These are phyloP conservation scores for Phytopythium kandeliae DNA, from an alignment of 352 stramenopile genomes.

Conservation along the genomic window DNA sequence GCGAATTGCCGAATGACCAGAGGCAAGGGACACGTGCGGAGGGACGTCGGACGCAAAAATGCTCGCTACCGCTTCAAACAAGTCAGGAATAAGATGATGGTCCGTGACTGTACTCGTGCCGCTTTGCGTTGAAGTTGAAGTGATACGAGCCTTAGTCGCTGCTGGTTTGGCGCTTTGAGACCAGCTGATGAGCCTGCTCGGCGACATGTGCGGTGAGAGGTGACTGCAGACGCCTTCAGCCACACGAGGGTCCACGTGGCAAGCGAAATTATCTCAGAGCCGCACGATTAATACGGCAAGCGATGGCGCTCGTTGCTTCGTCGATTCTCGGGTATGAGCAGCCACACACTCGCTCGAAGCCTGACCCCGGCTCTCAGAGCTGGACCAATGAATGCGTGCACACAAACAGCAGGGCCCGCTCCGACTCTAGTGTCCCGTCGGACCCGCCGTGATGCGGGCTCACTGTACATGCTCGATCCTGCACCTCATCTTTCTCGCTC, in stretches of 20 bases:
- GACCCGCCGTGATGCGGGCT: background rate
- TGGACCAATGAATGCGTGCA: background rate
- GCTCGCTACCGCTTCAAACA: background rate
- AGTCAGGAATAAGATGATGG: background rate
- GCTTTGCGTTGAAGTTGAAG: background rate
- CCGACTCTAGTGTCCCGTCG: background rate
- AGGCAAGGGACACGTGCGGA: background rate
- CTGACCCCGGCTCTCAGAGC: background rate
- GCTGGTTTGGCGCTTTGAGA: background rate
- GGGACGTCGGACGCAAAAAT: too few relatives aligned
- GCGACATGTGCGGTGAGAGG: too few relatives aligned
- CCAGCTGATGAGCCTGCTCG: background rate
- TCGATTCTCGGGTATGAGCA: background rate
- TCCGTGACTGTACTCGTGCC: background rate
- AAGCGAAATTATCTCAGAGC: background rate
- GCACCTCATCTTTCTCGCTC: background rate
- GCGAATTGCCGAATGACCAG: background rate
- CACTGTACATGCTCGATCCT: background rate
- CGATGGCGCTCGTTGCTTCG: background rate
- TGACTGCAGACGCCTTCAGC: too few relatives aligned
- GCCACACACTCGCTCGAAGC: background rate
- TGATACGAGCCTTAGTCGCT: background rate
- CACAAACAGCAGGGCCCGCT: background rate
- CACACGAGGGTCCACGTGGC: background rate
- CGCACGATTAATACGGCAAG: background rate